Evolutionary conservation across 495 filamentous ascomycete genomes (phyloP).

Genomic region (Chaetomium fimeti): DNA sequence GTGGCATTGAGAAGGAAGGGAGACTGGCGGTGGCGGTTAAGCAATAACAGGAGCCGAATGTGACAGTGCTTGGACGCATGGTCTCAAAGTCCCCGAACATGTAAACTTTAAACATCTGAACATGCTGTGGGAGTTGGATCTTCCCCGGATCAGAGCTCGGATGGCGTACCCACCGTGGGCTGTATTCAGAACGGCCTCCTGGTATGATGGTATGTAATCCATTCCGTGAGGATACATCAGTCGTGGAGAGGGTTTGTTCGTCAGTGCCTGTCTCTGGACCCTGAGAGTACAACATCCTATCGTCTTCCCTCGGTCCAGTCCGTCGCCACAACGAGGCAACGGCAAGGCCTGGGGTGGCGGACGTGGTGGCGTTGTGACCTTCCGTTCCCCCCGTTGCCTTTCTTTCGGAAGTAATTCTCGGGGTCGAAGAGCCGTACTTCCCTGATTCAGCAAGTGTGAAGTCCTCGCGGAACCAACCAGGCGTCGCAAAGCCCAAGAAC

Average conservation of each 20-base stretch:
- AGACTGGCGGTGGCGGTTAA: background rate
- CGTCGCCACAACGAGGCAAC: background rate
- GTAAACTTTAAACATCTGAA: background rate
- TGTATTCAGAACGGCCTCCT: no score
- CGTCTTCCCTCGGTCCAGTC: background rate
- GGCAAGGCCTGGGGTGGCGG: background rate
- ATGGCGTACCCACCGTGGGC: background rate
- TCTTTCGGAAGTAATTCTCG: constrained; percentile 4
- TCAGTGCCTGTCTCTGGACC: no score
- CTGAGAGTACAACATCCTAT: background rate
- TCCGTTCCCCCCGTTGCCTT: background rate
- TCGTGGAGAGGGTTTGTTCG: no score
- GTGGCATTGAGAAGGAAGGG: background rate
- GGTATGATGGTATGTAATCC: no score
- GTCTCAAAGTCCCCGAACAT: background rate
- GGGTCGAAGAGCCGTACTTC: constrained; percentile 8
- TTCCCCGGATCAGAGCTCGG: background rate
- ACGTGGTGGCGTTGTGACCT: constrained; percentile 1
- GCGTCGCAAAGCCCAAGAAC: background rate
- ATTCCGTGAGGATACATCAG: no score
- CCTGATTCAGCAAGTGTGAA: constrained; percentile 17
- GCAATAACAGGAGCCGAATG: background rate
- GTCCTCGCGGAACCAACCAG: constrained; percentile 7
- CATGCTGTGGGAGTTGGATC: background rate
- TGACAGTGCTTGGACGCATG: background rate